These are phyloP conservation scores for Sambucus nigra DNA, from an alignment of 129 eudicot species.

Conservation along the genomic window DNA sequence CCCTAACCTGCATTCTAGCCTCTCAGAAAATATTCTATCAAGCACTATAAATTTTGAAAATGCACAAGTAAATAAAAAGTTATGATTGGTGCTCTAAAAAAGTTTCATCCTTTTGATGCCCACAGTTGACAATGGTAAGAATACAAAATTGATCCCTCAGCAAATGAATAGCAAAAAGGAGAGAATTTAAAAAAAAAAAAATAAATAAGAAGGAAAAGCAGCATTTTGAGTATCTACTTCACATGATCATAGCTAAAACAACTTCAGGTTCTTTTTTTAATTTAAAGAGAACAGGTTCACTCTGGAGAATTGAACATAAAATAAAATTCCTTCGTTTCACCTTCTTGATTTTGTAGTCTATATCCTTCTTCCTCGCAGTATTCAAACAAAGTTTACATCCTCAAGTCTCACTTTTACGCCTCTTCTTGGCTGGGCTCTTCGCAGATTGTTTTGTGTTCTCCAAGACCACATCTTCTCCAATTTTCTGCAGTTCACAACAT, in stretches of 20 bases:
- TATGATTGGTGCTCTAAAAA: too few relatives aligned
- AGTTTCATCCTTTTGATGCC: too few relatives aligned
- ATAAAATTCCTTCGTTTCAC: neutral
- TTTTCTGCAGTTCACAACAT: slow-evolving; percentile 28
- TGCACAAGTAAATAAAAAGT: too few relatives aligned
- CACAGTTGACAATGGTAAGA: too few relatives aligned
- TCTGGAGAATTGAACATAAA: neutral
- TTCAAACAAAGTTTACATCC: neutral
- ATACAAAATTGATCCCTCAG: neutral
- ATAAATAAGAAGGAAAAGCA: too few relatives aligned
- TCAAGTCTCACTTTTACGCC: slow-evolving; percentile 32
- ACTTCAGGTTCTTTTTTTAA: too few relatives aligned
- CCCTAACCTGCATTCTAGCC: too few relatives aligned
- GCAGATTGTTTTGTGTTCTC: slow-evolving; percentile 18
- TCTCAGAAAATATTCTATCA: too few relatives aligned
- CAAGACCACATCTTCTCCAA: slow-evolving; percentile 10
- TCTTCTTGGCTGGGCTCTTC: slow-evolving; percentile 40
- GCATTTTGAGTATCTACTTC: neutral
- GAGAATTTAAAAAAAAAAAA: neutral
- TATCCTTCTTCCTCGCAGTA: slow-evolving; percentile 5
- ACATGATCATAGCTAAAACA: neutral
- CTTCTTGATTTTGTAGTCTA: slow-evolving; percentile 1
- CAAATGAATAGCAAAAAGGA: neutral
- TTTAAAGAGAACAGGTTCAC: too few relatives aligned
- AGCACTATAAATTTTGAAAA: too few relatives aligned